phyloP scores from a whole-genome alignment of 2,329 filamentous ascomycete species.

The Fusarium coicis region DNA sequence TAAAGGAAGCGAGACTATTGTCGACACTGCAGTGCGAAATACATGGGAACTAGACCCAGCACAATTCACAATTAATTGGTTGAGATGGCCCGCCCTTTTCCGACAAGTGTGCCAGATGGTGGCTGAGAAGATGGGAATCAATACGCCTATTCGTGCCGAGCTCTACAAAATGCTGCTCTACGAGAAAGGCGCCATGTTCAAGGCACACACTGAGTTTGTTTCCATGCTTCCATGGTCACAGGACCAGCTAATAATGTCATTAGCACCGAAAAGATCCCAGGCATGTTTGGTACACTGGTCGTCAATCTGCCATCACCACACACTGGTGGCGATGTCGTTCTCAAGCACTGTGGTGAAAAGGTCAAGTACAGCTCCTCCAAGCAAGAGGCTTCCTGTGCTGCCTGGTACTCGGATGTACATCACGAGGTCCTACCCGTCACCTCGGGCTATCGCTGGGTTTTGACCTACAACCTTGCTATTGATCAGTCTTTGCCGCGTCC shows the following conservation, averaged over 20 bases:
- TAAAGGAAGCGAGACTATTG: conserved; percentile 52
- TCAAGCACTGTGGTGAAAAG: conserved; percentile 49
- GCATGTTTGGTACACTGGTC: conserved; percentile 63
- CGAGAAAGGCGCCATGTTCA: no score
- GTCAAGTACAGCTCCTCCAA: conserved; percentile 4
- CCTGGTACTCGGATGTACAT: conserved; percentile 63
- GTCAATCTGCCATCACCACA: conserved; percentile 60
- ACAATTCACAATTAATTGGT: conserved; percentile 25
- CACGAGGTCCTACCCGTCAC: conserved; percentile 61
- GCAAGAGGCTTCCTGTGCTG: conserved; percentile 35
- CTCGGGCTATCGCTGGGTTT: conserved; percentile 60
- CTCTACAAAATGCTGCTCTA: no score
- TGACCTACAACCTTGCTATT: conserved; percentile 63
- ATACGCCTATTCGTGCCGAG: conserved; percentile 43
- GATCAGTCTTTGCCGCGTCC: not conserved
- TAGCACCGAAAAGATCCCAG: conserved; percentile 54
- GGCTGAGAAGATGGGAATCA: conserved; percentile 46
- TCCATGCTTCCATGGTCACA: no score
- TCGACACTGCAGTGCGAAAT: conserved; percentile 54
- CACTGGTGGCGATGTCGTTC: conserved; percentile 57
- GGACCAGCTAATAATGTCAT: no score
- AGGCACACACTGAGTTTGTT: no score
- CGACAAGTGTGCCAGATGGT: no score
- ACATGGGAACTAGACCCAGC: conserved; percentile 55
- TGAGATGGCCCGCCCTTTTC: no score